Evolutionary conservation across 345 rosid genomes (phyloP).

Genomic region (Populus pruinosa): DNA sequence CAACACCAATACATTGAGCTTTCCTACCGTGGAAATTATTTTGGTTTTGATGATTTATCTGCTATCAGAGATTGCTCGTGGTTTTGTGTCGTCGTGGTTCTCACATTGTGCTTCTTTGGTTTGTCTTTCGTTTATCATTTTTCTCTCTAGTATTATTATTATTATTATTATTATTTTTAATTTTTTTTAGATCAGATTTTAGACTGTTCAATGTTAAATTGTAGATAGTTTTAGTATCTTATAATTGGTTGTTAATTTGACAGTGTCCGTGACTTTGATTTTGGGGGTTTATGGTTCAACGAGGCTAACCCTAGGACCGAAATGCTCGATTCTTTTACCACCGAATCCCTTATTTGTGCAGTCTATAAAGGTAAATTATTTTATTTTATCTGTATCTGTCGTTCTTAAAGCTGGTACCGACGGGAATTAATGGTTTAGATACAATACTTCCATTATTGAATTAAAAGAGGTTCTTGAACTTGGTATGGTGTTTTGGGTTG

Average conservation of each 20-base stretch:
- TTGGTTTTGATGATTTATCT: conserved; percentile 34
- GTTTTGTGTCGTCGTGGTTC: conserved; percentile 78
- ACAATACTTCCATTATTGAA: neutral
- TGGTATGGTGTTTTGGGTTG: neutral
- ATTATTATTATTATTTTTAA: neutral
- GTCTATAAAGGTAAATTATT: conserved; percentile 53
- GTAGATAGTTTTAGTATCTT: neutral
- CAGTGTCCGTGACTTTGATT: conserved; percentile 87
- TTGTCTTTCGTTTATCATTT: conserved; percentile 16
- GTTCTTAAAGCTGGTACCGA: neutral
- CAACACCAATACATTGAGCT: conserved; percentile 23
- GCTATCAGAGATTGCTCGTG: conserved; percentile 66
- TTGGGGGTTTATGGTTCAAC: conserved; percentile 78
- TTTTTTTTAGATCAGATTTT: neutral
- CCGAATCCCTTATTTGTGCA: conserved; percentile 81
- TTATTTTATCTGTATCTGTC: neutral
- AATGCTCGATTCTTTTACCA: conserved; percentile 57
- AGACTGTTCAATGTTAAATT: neutral
- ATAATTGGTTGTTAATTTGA: neutral
- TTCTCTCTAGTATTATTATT: neutral
- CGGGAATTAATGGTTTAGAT: neutral
- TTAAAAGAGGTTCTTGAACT: neutral
- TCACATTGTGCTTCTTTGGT: conserved; percentile 93
- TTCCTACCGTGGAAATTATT: conserved; percentile 30
- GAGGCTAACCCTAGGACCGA: conserved; percentile 64